Conservation (phyloP, 148 eudicot genomes). For the Cornus suecica region DNA sequence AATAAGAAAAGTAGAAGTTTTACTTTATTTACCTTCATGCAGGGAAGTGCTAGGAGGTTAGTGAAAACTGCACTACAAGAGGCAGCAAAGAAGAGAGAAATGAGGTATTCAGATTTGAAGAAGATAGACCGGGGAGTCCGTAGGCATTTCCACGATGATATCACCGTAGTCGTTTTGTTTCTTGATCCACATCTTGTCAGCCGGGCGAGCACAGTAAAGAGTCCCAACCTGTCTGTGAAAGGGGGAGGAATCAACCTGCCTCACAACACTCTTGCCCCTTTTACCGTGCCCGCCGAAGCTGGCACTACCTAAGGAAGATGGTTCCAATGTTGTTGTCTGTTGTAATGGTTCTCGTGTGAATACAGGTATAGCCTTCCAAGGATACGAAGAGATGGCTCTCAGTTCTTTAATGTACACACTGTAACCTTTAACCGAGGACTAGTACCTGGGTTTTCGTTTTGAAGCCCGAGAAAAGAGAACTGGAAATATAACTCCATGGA, state of each 20-base stretch:
- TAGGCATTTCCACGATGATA: conserved; percentile 46
- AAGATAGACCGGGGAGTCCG: conserved; percentile 48
- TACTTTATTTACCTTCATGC: not conserved
- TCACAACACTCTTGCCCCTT: conserved; percentile 26
- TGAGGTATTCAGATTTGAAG: conserved; percentile 46
- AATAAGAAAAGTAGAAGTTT: not conserved
- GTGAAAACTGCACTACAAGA: conserved; percentile 44
- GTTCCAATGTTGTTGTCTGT: conserved; percentile 11
- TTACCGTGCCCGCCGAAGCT: conserved; percentile 10
- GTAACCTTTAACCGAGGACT: conserved; percentile 22
- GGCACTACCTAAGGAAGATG: not conserved
- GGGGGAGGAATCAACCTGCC: conserved; percentile 33
- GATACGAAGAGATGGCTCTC: conserved; percentile 15
- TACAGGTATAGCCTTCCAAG: conserved; percentile 29
- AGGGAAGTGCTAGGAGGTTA: conserved; percentile 49
- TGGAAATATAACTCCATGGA: not conserved
- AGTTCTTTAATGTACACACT: conserved; percentile 25
- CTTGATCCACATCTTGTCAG: conserved; percentile 39
- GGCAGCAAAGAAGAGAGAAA: conserved; percentile 48
- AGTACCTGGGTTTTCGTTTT: conserved; percentile 21
- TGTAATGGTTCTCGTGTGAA: conserved; percentile 29
- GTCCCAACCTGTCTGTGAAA: conserved; percentile 32
- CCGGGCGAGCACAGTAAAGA: conserved; percentile 28
- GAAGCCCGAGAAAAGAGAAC: conserved; percentile 23
- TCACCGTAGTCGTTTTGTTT: conserved; percentile 33